Evolutionary conservation across 208 protist genomes (phyloP).

Genomic region (Vickermania ingenoplastis): DNA sequence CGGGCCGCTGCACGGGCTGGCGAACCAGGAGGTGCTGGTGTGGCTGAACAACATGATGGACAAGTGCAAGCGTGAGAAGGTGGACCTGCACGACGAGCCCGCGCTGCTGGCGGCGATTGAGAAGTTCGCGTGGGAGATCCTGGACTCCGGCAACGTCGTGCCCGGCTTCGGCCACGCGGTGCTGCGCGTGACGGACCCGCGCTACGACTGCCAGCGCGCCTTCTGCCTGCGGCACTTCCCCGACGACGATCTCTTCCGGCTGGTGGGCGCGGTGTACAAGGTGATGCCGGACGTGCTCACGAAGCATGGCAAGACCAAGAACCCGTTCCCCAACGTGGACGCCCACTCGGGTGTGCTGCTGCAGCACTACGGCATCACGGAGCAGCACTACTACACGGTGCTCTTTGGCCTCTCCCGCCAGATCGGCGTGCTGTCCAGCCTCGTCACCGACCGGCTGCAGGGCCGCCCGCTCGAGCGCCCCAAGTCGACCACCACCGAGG

Average conservation of each 20-base stretch:
- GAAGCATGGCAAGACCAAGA: constrained; percentile 97
- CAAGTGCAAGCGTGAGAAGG: constrained; percentile 36
- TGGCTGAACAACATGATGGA: constrained; percentile 34
- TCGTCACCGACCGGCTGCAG: constrained; percentile 94
- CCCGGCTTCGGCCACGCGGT: constrained; percentile 98
- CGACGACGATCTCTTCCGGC: constrained; percentile 94
- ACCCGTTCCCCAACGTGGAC: constrained; percentile 98
- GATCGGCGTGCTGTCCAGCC: constrained; percentile 89
- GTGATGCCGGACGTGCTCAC: constrained; percentile 93
- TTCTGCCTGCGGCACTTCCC: constrained; percentile 95
- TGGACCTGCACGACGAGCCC: constrained; percentile 34
- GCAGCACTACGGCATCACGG: constrained; percentile 94
- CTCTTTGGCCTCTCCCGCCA: constrained; percentile 96
- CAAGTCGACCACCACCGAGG: constrained; percentile 89
- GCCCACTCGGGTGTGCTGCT: constrained; percentile 92
- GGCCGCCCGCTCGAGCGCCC: constrained; percentile 94
- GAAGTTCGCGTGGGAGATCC: constrained; percentile 86
- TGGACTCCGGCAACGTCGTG: constrained; percentile 88
- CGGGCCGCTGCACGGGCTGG: constrained; percentile 96
- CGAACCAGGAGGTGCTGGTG: constrained; percentile 96
- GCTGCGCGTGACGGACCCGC: constrained; percentile 96
- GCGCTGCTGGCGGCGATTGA: constrained; percentile 66
- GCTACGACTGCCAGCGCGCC: constrained; percentile 96
- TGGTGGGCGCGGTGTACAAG: constrained; percentile 88
- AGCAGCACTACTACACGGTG: constrained; percentile 96